Evolutionary conservation across 306 rosid genomes (phyloP), one percentile per base, ranked within the genome.

Genomic region (Begonia loranthoides): DNA sequence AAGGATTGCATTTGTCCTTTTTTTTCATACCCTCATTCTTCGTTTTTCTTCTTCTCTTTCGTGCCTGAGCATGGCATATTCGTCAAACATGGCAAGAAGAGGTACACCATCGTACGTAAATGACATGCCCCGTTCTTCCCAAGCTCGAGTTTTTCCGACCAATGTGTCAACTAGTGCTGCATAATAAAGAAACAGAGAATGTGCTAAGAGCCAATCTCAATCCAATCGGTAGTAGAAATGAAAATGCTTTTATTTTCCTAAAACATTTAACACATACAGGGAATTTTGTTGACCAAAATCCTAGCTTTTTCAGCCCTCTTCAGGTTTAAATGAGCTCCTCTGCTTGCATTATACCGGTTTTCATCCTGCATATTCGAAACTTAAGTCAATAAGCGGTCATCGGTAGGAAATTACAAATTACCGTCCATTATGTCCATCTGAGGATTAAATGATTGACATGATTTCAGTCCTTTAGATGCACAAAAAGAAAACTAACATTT

Each of bases 61-160:
- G 60, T 83, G 96, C 71, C 96, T 74, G 34, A 87, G 90, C 87
- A 87, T 83, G 64, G 96, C 94, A 72, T 87, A 87, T 65, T 87
- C 96, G 48, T 87, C 96, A 24, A 87, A 69, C 96, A 87, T 87
- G 41, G 96, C 96, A 19, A 83, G 83, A 49, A 87, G 96, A 36
- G 96, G 96, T 60, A 83, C 94, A 11, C 96, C 90, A 13, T 87
- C 96, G 45, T 87, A 87, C 4, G 92, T 53, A 54, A 87, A 87
- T 63, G 96, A 70, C 28, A 78, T 72, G 58, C 67, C 87, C 34
- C 71, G 80, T 9, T 79, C 84, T 79, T 87, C 96, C 96, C 96
- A 87, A 34, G 74, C 65, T 53, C 79, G 94, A 41, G 94, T 87
- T 74, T 87, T 87, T 44, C 82, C 84, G 56, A 83, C 76, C 81